phyloP scores from a whole-genome alignment of 768 basidiomycete genomes.

The Mrakia hoshinonis region DNA sequence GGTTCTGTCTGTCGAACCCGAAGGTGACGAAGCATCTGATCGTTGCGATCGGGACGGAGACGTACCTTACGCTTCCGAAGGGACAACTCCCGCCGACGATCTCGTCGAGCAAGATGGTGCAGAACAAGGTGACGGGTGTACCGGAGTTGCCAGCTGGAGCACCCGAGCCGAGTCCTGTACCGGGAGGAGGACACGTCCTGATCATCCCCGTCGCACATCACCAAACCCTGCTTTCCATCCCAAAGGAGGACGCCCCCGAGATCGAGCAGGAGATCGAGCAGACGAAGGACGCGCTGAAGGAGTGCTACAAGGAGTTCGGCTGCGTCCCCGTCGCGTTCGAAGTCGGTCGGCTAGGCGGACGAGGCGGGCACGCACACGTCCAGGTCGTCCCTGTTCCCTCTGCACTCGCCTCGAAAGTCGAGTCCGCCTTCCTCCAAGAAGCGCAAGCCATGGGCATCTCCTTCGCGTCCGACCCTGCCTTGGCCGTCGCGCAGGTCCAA shows the following conservation, averaged over 20 bases:
- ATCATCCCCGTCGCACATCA: constrained; percentile 65
- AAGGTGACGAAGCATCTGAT: constrained; percentile 92
- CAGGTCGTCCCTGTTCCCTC: constrained; percentile 65
- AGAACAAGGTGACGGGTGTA: constrained; percentile 22
- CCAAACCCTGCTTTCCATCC: constrained; percentile 74
- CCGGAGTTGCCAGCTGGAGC: constrained; percentile 9
- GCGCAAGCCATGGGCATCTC: constrained; percentile 59
- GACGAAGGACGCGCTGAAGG: constrained; percentile 66
- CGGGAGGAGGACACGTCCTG: constrained; percentile 92
- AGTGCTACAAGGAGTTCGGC: constrained; percentile 62
- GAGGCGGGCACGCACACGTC: constrained; percentile 90
- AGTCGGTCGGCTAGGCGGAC: constrained; percentile 66
- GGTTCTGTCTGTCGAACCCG: constrained; percentile 93
- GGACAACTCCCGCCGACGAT: constrained; percentile 80
- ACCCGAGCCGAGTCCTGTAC: constrained; percentile 46
- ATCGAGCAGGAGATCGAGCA: constrained; percentile 72
- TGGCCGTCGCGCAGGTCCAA: constrained; percentile 50
- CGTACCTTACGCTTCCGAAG: constrained; percentile 91
- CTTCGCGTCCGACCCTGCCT: constrained; percentile 64
- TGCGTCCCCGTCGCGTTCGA: constrained; percentile 73
- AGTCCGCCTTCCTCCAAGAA: constrained; percentile 62
- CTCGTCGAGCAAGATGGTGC: constrained; percentile 10
- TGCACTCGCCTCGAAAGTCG: constrained; percentile 56
- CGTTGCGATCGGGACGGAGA: constrained; percentile 83
- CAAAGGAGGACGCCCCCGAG: constrained; percentile 61